Evolutionary conservation across 2,329 filamentous ascomycete genomes (phyloP), one percentile per base, ranked within the genome.

Genomic region (Emmonsiellopsis sp.): DNA sequence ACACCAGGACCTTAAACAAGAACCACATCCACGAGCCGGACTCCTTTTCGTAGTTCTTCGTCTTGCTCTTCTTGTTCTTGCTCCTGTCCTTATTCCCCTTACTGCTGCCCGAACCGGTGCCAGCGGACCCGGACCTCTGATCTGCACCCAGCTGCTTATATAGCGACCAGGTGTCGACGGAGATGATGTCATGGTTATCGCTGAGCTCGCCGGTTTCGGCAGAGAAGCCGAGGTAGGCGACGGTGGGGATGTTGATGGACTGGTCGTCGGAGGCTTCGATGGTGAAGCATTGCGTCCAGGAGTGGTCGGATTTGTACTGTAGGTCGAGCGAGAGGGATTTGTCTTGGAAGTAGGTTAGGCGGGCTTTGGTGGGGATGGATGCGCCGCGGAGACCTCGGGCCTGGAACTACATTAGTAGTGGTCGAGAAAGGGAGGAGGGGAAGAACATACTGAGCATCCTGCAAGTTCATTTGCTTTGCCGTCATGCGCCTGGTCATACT

Each of bases 151-250:
- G 17, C 37, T 80, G 81, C 62, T 80, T 84, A 75, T 97, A 97
- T 57, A 98, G 76, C 71, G 96, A 98, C 77, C 86, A 87, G 54
- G 92, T 85, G 58, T 84, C 78, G 63, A 98, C 81, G 49, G 83
- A 86, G 68, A 97, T 83, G 70, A 98, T 94, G 73, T 98, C 93
- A 78, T 96, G 92, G 78, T 95, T 95, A 74, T 98, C 93, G 71
- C 85, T 89, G 60, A 98, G 82, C 76, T 98, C 92, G 65, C 93
- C 93, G 13, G 93, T 97, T 77, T 97, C 92, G 4, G 73, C 74
- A 27, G 71, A 79, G 73, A 85, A 82, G 58, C 82, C 82, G 5
- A 85, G 71, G 67, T 85, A 85, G 32, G 80, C 74, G 52, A 84
- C 79, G 8, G 77, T 75, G n/a, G 93, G 93, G 60, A 98, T 86